Percentiles rank a stretch among this genome's conserved stretches.
phyloP scores from a whole-genome alignment of 306 rosid genomes.

The Quercus cerris region DNA sequence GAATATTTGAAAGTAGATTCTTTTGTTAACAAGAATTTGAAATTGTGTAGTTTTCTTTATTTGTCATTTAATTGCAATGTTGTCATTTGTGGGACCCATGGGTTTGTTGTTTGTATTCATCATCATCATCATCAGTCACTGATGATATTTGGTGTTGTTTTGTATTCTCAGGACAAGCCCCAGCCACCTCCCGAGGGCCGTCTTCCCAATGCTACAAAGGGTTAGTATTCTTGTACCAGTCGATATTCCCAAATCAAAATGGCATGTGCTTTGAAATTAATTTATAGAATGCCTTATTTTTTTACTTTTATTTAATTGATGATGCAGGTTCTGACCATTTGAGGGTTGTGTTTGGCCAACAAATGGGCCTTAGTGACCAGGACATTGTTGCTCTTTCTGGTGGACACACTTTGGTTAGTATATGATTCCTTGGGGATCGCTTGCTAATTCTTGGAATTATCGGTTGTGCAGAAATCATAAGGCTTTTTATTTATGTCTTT shows the following conservation, averaged over 20 bases:
- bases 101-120: no score
- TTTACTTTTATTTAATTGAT: background rate
- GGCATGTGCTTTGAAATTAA: no score
- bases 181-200: constrained; percentile 90
- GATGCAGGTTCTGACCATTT: constrained; percentile 78
- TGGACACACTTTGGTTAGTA: constrained; percentile 81
- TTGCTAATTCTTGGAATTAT: background rate
- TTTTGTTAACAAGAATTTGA: no score
- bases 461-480: background rate
- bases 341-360: constrained; percentile 70
- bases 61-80: no score
- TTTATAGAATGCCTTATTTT: background rate
- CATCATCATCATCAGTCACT: no score
- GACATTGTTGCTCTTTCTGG: constrained; percentile 97
- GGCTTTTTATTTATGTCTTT: background rate
- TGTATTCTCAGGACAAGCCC: constrained; percentile 61
- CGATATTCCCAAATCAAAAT: background rate
- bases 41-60: background rate
- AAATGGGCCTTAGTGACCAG: constrained; percentile 86
- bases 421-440: background rate
- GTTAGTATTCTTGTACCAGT: constrained; percentile 28
- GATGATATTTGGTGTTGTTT: background rate
- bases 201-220: constrained; percentile 78
- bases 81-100: no score
- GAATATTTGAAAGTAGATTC: background rate